Evolutionary conservation across 2,329 filamentous ascomycete species (phyloP).

Genomic region (Sarocladium oryzae): DNA sequence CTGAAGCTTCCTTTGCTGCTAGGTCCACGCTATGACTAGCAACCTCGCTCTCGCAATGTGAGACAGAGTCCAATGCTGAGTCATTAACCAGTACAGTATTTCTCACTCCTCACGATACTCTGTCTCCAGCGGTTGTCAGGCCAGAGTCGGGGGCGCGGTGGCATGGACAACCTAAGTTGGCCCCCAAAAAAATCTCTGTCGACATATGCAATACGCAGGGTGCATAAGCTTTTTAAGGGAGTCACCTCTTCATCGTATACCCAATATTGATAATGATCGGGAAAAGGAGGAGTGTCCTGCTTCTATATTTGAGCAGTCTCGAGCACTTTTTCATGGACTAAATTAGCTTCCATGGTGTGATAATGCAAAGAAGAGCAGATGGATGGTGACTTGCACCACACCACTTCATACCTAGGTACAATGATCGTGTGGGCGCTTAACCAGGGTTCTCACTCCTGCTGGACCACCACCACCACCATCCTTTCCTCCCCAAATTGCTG

Average conservation of each 20-base stretch:
- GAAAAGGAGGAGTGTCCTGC: not conserved
- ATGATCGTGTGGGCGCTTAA: not conserved
- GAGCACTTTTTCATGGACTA: not conserved
- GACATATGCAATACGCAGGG: not conserved
- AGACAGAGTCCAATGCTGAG: too few species aligned
- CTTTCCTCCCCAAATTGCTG: not conserved
- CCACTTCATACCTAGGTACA: not conserved
- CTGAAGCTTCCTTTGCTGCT: too few species aligned
- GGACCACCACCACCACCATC: not conserved
- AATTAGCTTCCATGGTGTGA: conserved; percentile 4
- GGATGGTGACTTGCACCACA: not conserved
- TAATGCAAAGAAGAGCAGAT: not conserved
- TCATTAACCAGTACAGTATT: too few species aligned
- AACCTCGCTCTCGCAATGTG: too few species aligned
- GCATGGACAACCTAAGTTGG: too few species aligned
- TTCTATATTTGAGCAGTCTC: not conserved
- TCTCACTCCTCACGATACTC: too few species aligned
- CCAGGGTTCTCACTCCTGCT: not conserved
- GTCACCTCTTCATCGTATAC: not conserved
- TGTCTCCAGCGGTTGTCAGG: too few species aligned
- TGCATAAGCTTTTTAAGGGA: too few species aligned
- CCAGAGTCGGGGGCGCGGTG: too few species aligned
- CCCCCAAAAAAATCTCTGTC: not conserved
- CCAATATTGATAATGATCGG: not conserved
- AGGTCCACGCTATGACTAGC: too few species aligned